Evolutionary conservation across 441 rosid genomes (phyloP), one percentile per base, ranked within the genome.

Genomic region (Breynia disticha): DNA sequence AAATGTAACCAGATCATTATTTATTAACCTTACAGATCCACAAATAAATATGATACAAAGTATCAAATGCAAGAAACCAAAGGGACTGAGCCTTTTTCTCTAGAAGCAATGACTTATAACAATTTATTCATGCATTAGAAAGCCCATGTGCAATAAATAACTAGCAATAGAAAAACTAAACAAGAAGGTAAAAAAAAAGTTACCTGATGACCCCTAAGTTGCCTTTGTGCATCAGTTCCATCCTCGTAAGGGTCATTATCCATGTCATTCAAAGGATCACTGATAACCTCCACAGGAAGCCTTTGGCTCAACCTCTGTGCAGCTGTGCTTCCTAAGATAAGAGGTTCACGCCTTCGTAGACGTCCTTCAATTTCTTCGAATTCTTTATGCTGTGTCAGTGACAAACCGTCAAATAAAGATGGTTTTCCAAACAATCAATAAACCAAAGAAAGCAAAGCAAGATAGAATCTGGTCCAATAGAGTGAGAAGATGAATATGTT

Each of bases 311-410:
- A 83, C 56, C 84, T 82, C 63, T 85, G 97, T 16, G 94, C 82
- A 66, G 93, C 87, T 11, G 91, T 69, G 67, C 83, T 80, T 39
- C 86, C 96, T 59, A 73, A 69, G 67, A 94, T 90, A 64, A 90
- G 67, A 18, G 99, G 99, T 59, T 90, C 95, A 59, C 87, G 88
- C 71, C 78, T 79, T 62, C 76, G 77, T 66, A 86, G 78, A 47
- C 83, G 87, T 59, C 85, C 86, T 70, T 94, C 86, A 68, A 94
- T 86, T 74, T 94, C 97, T 72, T 86, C 97, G 67, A 94, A 94
- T 64, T 94, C 99, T 75, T 86, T 90, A 66, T 94, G 99, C 99
- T 90, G 83, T 24, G 32, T 24, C 7, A 7, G 32, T 7, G 7
- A 24, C 32, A 24, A 24, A 24, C 32, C 32, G 7, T 24, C 2